Evolutionary conservation across 768 basidiomycete species (phyloP), one percentile per base, ranked within the genome.

Genomic region (Russula brevipes): DNA sequence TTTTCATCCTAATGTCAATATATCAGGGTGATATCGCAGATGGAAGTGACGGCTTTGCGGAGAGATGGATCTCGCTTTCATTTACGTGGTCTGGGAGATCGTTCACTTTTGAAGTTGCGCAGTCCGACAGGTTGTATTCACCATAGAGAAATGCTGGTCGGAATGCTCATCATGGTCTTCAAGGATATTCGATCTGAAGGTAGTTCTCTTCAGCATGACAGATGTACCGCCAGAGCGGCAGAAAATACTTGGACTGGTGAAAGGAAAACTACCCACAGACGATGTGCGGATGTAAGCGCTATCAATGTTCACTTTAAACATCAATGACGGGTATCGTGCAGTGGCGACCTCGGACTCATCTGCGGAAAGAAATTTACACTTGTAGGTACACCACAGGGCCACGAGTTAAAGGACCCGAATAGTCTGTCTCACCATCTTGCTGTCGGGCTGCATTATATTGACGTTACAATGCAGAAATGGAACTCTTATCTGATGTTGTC

Each of bases 191-290:
- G 93, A 95, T 70, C 78, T 95, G 68, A 91, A 93, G 74, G 77
- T 79, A 16, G 73, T 80, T 2, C 77, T 96, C 44, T 80, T 86
- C 61, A 78, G 75, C 39, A 70, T 92, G 56, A 96, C 92, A 4
- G 81, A 79, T 59, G 92, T 96, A 4, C 91, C 92, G 11, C 82
- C 85, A 33, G 90, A 89, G 69, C 79, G 91, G 7, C 91, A 94
- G 76, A 95, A 96, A 76, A 86, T 95, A 59, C 79, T 94, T 36
- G 92, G 92, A 0, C 74, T 96, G 31, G 85, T 88, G 36, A 92
- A 90, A 70, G 89, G 89, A 33, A 94, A 89, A 72, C 74, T 92
- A 8, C 90, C 91, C 7, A 79, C 82, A 2, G 91, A 95, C 69
- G 83, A 89, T 63, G 84, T 76, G 59, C 80, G 81, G 60, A 85